Percentiles rank a stretch among this genome's conserved stretches.
Evolutionary conservation across 805 yeast genomes (phyloP).

Genomic region (Candida fluviatilis): DNA sequence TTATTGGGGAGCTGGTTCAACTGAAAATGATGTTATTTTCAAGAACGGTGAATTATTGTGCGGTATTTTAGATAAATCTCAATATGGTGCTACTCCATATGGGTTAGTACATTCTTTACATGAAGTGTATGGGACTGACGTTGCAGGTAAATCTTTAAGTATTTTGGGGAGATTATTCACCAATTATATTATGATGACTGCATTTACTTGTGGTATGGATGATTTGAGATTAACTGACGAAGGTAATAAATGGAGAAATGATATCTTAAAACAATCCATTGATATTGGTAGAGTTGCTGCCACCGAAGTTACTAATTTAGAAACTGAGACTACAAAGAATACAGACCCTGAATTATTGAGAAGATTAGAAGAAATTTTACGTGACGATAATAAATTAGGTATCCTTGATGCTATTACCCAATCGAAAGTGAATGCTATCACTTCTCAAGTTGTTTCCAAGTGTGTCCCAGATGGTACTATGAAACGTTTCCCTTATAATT

Average conservation of each 20-base stretch:
- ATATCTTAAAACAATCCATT: slow-evolving; percentile 69
- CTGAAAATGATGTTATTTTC: slow-evolving; percentile 84
- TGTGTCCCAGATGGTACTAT: slow-evolving; percentile 96
- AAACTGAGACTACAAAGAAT: slow-evolving; percentile 38
- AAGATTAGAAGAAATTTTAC: slow-evolving; percentile 88
- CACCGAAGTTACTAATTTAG: slow-evolving; percentile 86
- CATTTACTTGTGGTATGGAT: slow-evolving; percentile 99
- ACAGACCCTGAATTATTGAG: slow-evolving; percentile 72
- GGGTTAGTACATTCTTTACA: slow-evolving; percentile 96
- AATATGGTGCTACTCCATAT: slow-evolving; percentile 95
- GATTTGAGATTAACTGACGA: slow-evolving; percentile 88
- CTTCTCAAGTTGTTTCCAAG: slow-evolving; percentile 89
- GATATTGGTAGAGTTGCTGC: slow-evolving; percentile 92
- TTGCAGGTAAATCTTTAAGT: slow-evolving; percentile 85
- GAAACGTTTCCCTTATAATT: slow-evolving; percentile 91
- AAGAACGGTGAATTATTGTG: slow-evolving; percentile 80
- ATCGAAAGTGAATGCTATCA: slow-evolving; percentile 84
- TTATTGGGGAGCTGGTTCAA: slow-evolving; percentile 86
- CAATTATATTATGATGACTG: slow-evolving; percentile 84
- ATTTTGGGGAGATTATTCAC: slow-evolving; percentile 96
- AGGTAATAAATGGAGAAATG: slow-evolving; percentile 87
- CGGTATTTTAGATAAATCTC: slow-evolving; percentile 96
- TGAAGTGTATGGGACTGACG: slow-evolving; percentile 88
- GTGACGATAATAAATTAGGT: slow-evolving; percentile 90
- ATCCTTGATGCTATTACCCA: slow-evolving; percentile 94